Conservation (phyloP, 805 yeast genomes). For the Metschnikowia anglica region DNA sequence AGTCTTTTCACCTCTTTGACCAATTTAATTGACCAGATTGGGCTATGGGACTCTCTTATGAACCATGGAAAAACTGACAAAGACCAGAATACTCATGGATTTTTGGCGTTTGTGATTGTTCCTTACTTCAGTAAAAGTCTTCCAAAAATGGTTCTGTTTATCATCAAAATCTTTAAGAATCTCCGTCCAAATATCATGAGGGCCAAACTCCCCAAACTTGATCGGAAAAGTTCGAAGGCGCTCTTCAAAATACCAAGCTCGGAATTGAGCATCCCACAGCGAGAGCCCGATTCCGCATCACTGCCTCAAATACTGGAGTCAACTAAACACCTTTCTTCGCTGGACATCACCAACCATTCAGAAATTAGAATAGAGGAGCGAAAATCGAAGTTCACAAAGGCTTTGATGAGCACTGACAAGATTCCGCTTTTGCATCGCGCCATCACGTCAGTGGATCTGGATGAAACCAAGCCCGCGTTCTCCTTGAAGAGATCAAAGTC, state of each 20-base stretch:
- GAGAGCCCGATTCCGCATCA: background rate
- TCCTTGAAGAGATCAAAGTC: conserved; percentile 42
- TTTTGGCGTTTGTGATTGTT: conserved; percentile 50
- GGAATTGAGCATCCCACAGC: background rate
- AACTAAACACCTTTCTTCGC: conserved; percentile 6
- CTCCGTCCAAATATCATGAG: conserved; percentile 27
- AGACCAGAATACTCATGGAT: conserved; percentile 46
- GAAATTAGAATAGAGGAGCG: background rate
- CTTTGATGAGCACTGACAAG: conserved; percentile 13
- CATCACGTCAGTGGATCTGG: conserved; percentile 21
- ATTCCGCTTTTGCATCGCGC: conserved; percentile 21
- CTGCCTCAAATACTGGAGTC: conserved; percentile 4
- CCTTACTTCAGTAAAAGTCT: conserved; percentile 52
- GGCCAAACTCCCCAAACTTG: conserved; percentile 26
- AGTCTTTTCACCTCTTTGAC: conserved; percentile 33
- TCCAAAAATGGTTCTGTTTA: conserved; percentile 46
- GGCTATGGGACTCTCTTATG: conserved; percentile 51
- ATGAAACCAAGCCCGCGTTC: conserved; percentile 33
- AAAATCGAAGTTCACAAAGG: conserved; percentile 19
- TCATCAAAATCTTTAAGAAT: conserved; percentile 49
- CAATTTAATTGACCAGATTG: conserved; percentile 50
- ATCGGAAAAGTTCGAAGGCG: conserved; percentile 11
- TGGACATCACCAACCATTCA: background rate
- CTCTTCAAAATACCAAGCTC: background rate
- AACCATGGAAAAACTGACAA: conserved; percentile 31